Base-by-base conservation (phyloP, 208 protist species). In the Trypanosoma theileri region DNA sequence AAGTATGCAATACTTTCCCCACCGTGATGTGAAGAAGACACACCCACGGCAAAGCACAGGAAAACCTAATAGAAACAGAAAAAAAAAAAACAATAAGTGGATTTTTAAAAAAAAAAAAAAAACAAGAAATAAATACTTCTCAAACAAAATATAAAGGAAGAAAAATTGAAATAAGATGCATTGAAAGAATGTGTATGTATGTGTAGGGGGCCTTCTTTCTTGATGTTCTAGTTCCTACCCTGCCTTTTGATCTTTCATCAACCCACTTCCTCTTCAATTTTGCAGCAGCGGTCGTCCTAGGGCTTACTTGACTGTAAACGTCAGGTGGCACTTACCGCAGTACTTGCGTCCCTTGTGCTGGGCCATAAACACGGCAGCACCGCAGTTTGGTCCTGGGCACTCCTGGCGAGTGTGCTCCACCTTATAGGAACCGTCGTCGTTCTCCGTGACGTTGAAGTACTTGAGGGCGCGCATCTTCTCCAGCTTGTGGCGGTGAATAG, bases 401-500 rank as follows among this genome's bases (percentile, higher is more conserved):
- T 98, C 92, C 26, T 77, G 73, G 19, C 92, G 79, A 6, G 93
- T 80, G 72, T 87, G 84, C 40, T 81, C 89, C 76, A 98, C 81
- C 83, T 98, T 98, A 83, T 94, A 98, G 76, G 90, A 94, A 69
- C 92, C 94, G 80, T 99, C 96, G 69, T 98, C 93, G 77, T 95
- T 91, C 79, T 98, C 94, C 19, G 86, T 97, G 55, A 99, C 95
- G 86, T 98, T 98, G 95, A 99, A 99, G 96, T 98, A 99, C 91
- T 99, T 99, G 66, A 99, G 96, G 26, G 98, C 95, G 63, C 98
- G 96, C 68, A 99, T 97, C 90, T 98, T 98, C 72, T 99, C 97
- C 70, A 99, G 99, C 95, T 99, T 99, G 83, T 98, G 85, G 73
- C 96, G 97, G 92, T 99, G 96, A 69, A 89, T 98, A 64, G 93